Evolutionary conservation across 352 stramenopile species (phyloP), one percentile per base, ranked within the genome.

Genomic region (Globisporangium nodosum): DNA sequence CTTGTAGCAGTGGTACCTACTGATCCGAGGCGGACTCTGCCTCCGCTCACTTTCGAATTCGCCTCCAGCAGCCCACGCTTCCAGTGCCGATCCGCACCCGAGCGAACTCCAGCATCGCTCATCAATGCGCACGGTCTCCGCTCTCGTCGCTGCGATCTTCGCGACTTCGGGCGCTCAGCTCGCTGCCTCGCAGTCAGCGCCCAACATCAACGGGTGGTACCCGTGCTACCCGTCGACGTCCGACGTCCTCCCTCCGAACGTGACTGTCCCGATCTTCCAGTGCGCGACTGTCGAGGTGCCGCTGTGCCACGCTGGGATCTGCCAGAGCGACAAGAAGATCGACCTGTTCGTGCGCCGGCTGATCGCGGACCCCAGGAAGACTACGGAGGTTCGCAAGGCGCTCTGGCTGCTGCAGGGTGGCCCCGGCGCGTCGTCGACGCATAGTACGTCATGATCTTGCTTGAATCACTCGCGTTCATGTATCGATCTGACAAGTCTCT

Each of bases 301-400:
- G 46, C 66, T 92, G 50, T 92, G 82, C 62, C 83, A 90, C 66
- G 65, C 76, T 0, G 71, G 69, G n/a, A 56, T 92, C 15, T 92
- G 82, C 64, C 42, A 68, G 24, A 89, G 78, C 59, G 65, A 79
- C 52, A 66, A 73, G 43, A 79, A 59, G 24, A 72, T 90, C 45
- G 58, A 76, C 49, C 43, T 90, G 11, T 81, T 81, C 40, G 61
- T 78, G 40, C 72, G 73, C 45, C 66, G 72, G 7, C 52, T 70
- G 24, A 40, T 61, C 9, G 70, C 57, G 12, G 49, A 48, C 4
- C 45, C 37, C 16, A 39, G 39, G 43, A 49, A 54, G 24, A 35
- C 11, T 18, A 6, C 37, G 7, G 8, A 24, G 3, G 30, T 31
- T 16, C 46, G 54, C 27, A 65, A 66, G 43, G 43, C 64, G 13